A percentile compares a stretch with the other conserved stretches of the same genome.
These are phyloP conservation scores for Phytophthora colocasiae DNA, from an alignment of 352 stramenopile species.

Conservation along the genomic window DNA sequence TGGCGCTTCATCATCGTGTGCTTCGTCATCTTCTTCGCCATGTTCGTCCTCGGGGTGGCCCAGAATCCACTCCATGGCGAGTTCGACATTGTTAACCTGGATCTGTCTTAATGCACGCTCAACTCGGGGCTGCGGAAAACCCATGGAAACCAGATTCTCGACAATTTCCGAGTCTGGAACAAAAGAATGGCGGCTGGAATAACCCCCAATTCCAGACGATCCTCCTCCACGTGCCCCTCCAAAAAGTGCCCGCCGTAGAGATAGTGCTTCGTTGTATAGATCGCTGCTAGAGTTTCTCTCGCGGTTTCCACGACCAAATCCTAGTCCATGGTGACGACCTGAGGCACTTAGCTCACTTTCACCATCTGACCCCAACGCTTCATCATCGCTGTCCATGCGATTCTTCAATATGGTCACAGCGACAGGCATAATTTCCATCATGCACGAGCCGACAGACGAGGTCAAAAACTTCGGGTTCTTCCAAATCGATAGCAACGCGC, in stretches of 20 bases:
- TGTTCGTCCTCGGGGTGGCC: constrained; percentile 86
- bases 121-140: constrained; percentile 92
- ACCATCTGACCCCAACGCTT: constrained; percentile 25
- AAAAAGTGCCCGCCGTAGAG: constrained; percentile 62
- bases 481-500: constrained; percentile 69
- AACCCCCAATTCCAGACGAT: constrained; percentile 30
- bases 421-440: constrained; percentile 71
- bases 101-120: constrained; percentile 91
- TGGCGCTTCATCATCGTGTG: constrained; percentile 34
- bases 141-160: constrained; percentile 95
- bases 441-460: constrained; percentile 55
- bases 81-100: constrained; percentile 92
- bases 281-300: constrained; percentile 41
- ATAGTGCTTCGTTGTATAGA: constrained; percentile 53
- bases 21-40: constrained; percentile 35
- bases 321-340: constrained; percentile 43
- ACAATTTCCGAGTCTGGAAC: constrained; percentile 91
- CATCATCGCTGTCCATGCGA: constrained; percentile 60
- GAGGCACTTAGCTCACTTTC: constrained; percentile 39
- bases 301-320: constrained; percentile 40
- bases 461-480: constrained; percentile 54
- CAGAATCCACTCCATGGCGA: constrained; percentile 97
- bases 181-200: constrained; percentile 66
- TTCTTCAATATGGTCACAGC: constrained; percentile 82
- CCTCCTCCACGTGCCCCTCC: constrained; percentile 26